These are phyloP conservation scores for Venturia pyrina DNA, from an alignment of 2,329 filamentous ascomycete genomes.

Conservation along the genomic window DNA sequence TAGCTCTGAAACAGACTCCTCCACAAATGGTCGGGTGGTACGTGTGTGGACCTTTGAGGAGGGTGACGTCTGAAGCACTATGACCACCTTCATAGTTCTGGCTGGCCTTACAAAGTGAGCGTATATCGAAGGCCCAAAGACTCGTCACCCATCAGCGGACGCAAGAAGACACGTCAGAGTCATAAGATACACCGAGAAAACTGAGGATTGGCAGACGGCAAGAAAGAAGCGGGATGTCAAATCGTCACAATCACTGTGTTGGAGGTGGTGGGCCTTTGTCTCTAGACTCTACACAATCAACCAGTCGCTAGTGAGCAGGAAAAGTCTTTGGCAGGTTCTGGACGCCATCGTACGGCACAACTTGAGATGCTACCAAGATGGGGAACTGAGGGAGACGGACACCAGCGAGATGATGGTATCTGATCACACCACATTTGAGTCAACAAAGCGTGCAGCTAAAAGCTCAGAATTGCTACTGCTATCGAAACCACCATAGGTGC, in stretches of 20 bases:
- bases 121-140: not conserved
- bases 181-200: not conserved
- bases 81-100: not conserved
- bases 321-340: not conserved
- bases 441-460: conserved; percentile 5
- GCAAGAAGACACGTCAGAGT: not conserved
- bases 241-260: not conserved
- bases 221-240: not conserved
- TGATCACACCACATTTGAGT: conserved; percentile 5
- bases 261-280: not conserved
- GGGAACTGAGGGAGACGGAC: not conserved
- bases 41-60: not conserved
- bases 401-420: conserved; percentile 7
- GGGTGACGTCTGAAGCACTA: not conserved
- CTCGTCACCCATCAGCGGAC: not conserved
- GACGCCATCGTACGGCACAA: not conserved
- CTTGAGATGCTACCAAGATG: not conserved
- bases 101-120: not conserved
- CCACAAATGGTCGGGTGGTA: not conserved
- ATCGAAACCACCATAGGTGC: conserved; percentile 18
- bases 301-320: not conserved
- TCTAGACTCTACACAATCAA: not conserved
- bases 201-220: not conserved
- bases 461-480: conserved; percentile 10
- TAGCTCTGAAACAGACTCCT: not conserved